Evolutionary conservation across 2,329 filamentous ascomycete species (phyloP).

Genomic region (Fusarium sp.): DNA sequence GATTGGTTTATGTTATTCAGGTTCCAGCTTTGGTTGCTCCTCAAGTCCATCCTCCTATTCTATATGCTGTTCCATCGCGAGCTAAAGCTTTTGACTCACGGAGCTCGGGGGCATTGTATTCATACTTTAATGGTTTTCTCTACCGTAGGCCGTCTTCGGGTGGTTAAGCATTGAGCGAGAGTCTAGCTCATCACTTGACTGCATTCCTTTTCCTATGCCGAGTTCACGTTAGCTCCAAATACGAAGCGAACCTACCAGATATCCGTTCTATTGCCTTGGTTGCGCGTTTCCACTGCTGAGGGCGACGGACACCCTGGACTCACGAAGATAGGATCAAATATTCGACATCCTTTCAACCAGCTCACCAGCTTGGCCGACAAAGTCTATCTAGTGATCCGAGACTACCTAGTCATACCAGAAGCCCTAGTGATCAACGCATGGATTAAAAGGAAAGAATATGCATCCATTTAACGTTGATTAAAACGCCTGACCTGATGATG

Average conservation of each 20-base stretch:
- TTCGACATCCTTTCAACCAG: neutral
- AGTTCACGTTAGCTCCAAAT: neutral
- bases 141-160: neutral
- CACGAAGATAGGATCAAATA: neutral
- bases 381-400: neutral
- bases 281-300: slow-evolving; percentile 1
- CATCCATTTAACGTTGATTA: neutral
- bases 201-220: slow-evolving; percentile 13
- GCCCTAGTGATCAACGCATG: neutral
- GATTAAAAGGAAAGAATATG: neutral
- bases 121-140: neutral
- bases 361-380: neutral
- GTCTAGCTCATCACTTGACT: neutral
- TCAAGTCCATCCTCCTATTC: neutral
- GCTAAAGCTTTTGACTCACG: neutral
- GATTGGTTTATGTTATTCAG: neutral
- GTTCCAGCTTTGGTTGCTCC: neutral
- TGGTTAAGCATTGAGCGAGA: neutral
- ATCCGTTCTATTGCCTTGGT: neutral
- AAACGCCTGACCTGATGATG: neutral
- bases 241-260: neutral
- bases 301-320: neutral
- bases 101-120: neutral
- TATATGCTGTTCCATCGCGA: neutral
- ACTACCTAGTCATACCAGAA: too few species aligned